Percentiles rank a stretch among this genome's conserved stretches.
phyloP scores from a whole-genome alignment of 164 flowering plant genomes.

The Vitis rotundifolia region DNA sequence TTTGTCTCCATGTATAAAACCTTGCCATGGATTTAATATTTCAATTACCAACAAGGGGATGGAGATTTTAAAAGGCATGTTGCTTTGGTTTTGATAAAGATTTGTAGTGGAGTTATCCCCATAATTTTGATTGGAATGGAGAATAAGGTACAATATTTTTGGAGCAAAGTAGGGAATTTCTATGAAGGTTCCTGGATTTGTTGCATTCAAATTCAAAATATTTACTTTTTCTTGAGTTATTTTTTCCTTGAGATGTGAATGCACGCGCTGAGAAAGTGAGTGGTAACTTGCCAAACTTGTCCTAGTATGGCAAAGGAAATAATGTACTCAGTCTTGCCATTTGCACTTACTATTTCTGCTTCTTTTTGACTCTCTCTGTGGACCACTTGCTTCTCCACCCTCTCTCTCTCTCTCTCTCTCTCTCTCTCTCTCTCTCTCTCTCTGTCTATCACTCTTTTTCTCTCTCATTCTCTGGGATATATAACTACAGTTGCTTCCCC shows the following conservation, averaged over 20 bases:
- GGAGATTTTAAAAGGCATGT: no score
- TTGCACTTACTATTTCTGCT: no score
- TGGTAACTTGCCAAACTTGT: no score
- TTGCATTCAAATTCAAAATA: background rate
- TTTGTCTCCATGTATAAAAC: no score
- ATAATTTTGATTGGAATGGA: background rate
- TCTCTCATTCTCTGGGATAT: constrained; percentile 1
- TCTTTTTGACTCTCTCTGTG: background rate
- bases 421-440: constrained; percentile 6
- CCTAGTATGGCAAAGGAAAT: no score
- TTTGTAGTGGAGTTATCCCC: no score
- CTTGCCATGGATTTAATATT: no score
- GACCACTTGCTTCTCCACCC: background rate
- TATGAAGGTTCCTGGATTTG: background rate
- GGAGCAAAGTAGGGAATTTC: background rate
- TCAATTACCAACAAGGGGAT: no score
- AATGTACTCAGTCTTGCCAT: no score
- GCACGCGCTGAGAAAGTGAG: no score
- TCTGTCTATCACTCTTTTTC: constrained; percentile 5
- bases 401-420: constrained; percentile 9
- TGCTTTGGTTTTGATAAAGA: no score
- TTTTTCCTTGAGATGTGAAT: no score
- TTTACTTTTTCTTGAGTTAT: background rate
- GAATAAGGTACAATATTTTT: background rate
- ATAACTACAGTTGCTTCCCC: constrained; percentile 9